These are phyloP conservation scores for Yarrowia sp. DNA, from an alignment of 805 yeast species.

Conservation along the genomic window DNA sequence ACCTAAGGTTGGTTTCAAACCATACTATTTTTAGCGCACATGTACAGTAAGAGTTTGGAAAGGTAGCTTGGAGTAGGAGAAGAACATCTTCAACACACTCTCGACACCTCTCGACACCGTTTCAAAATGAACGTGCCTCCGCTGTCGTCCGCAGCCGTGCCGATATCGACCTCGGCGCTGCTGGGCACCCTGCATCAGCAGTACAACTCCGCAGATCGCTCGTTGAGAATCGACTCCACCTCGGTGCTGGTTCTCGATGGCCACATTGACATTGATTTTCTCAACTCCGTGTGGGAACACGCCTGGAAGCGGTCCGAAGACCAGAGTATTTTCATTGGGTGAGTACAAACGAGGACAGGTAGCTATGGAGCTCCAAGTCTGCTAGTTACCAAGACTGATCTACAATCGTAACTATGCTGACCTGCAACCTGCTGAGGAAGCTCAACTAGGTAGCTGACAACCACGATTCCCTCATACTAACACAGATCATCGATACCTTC, in stretches of 20 bases:
- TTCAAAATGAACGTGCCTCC: constrained; percentile 48
- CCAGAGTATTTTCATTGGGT: constrained; percentile 51
- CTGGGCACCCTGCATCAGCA: constrained; percentile 50
- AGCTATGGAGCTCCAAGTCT: no score
- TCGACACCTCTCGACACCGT: no score
- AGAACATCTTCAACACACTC: no score
- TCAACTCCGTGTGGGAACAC: constrained; percentile 52
- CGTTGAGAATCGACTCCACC: constrained; percentile 48
- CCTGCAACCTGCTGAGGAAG: no score
- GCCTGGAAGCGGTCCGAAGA: constrained; percentile 53
- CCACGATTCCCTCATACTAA: constrained; percentile 19
- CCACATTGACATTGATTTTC: constrained; percentile 48
- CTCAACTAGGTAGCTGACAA: no score
- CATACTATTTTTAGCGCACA: constrained; percentile 32
- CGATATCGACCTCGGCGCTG: constrained; percentile 49
- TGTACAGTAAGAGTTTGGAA: no score
- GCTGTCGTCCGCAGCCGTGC: constrained; percentile 46
- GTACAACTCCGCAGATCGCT: constrained; percentile 45
- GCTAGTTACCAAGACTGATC: no score
- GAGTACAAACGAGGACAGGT: constrained; percentile 41
- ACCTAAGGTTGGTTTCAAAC: constrained; percentile 25
- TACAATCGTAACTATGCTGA: no score
- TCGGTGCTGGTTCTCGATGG: constrained; percentile 48
- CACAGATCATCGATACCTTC: constrained; percentile 41
- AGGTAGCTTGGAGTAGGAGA: no score